Conservation (phyloP, 192 early-diverging fungal species). For the Chytriomyces sp. region DNA sequence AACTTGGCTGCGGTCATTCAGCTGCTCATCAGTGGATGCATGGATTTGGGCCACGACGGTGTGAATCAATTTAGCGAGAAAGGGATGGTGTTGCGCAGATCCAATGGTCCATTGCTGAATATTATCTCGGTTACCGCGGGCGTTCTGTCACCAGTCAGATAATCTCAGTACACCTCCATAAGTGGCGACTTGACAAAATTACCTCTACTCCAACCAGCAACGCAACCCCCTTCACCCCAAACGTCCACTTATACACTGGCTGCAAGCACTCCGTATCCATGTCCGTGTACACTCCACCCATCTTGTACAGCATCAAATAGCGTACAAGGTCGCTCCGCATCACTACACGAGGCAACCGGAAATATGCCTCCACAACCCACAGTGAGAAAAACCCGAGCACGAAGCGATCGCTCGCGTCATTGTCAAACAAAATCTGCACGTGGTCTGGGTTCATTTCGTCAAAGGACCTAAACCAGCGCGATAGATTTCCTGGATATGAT, state of each 20-base stretch:
- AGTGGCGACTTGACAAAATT: too few species aligned
- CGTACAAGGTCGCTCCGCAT: constrained; percentile 26
- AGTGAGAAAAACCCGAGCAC: constrained; percentile 12
- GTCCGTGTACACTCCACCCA: constrained; percentile 41
- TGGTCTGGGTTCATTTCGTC: constrained; percentile 1
- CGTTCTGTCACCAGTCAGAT: not conserved
- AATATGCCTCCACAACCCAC: constrained; percentile 6
- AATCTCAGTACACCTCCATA: not conserved
- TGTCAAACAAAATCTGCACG: constrained; percentile 1
- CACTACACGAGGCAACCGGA: not conserved
- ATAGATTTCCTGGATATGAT: not conserved
- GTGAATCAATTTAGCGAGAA: not conserved
- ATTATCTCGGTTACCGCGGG: constrained; percentile 14
- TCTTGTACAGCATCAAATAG: constrained; percentile 27
- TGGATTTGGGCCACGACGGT: not conserved
- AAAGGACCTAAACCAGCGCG: constrained; percentile 1
- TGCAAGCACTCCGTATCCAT: constrained; percentile 32
- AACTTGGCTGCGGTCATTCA: not conserved
- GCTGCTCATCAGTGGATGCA: not conserved
- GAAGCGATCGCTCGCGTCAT: not conserved
- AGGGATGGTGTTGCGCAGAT: constrained; percentile 17
- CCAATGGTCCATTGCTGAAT: constrained; percentile 35
- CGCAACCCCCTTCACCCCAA: not conserved
- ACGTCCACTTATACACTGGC: constrained; percentile 32
- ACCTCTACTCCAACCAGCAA: constrained; percentile 27